Evolutionary conservation across 331 rosid genomes (phyloP).

Genomic region (Malus hybrid): DNA sequence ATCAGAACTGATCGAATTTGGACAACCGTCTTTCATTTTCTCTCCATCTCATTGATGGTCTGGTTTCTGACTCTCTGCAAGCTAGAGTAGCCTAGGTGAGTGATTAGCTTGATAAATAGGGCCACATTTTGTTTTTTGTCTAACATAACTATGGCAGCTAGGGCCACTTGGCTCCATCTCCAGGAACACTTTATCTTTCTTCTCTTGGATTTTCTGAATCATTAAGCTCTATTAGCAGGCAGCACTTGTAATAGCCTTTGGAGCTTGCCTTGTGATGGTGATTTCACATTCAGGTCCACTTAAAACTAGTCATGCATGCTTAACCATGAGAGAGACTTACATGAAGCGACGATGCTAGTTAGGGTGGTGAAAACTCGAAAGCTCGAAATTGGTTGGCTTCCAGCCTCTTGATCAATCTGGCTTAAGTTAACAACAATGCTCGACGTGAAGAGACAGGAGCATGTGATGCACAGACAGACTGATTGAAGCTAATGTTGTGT

Average conservation of each 20-base stretch:
- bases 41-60: no score
- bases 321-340: no score
- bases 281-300: slow-evolving; percentile 2
- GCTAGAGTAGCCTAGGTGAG: background rate
- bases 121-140: background rate
- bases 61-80: background rate
- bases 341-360: no score
- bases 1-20: no score
- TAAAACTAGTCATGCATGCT: background rate
- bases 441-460: no score
- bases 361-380: no score
- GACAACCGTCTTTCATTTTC: no score
- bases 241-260: background rate
- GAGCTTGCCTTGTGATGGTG: slow-evolving; percentile 16
- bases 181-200: slow-evolving; percentile 3
- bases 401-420: background rate
- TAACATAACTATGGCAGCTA: background rate
- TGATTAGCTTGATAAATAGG: slow-evolving; percentile 2
- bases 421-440: background rate
- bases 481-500: background rate
- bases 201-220: background rate
- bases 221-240: slow-evolving; percentile 4
- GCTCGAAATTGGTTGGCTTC: background rate
- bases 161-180: slow-evolving; percentile 28
- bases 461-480: background rate